Base-by-base conservation (phyloP, 1,284 basidiomycete genomes). In the Cryptococcus sp. region DNA sequence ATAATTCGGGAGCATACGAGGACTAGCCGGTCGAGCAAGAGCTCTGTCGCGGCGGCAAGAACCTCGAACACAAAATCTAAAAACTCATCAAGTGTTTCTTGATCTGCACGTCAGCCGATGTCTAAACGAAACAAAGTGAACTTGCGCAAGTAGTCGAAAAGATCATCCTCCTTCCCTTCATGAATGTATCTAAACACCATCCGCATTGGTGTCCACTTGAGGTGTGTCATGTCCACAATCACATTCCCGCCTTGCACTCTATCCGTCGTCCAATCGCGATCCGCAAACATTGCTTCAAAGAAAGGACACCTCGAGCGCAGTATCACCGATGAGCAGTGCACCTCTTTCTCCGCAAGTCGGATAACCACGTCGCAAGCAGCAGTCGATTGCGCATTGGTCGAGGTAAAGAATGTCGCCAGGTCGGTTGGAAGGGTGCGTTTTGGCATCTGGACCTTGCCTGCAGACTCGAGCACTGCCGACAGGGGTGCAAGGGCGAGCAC, bases 21-120 rank as follows among this genome's bases (percentile, higher is more conserved):
- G 48, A 91, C 80, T 9, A 97, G 80, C 22, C 86, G 84, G 59
- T 90, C 87, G 21, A 97, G 77, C 21, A 97, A 78, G 2, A 97
- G 74, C 71, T 97, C 92, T 58, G 89, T 93, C 86, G 92, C 88
- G 11, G 83, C 83, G 21, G 85, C 83, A 68, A 97, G 82, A 18
- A 97, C 83, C 35, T 87, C 82, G 56, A 94, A 90, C 65, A 92
- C 79, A 59, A 93, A 89, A 56, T 93, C 87, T 51, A 97, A 71
- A 42, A 89, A 78, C 39, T 86, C 82, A 56, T 97, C 90, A 10
- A 83, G 73, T 0, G 80, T 81, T 32, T 79, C 71, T 24, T 83
- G 84, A 52, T 85, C 86, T 86, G 37, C 22, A 26, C 51, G 24
- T 42, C 16, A 42, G 18, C n/a, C 25, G n/a, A 24, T 7, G 19